Evolutionary conservation across 2,329 filamentous ascomycete species (phyloP), one percentile per base, ranked within the genome.

Genomic region (Phyllosticta citribraziliensis): DNA sequence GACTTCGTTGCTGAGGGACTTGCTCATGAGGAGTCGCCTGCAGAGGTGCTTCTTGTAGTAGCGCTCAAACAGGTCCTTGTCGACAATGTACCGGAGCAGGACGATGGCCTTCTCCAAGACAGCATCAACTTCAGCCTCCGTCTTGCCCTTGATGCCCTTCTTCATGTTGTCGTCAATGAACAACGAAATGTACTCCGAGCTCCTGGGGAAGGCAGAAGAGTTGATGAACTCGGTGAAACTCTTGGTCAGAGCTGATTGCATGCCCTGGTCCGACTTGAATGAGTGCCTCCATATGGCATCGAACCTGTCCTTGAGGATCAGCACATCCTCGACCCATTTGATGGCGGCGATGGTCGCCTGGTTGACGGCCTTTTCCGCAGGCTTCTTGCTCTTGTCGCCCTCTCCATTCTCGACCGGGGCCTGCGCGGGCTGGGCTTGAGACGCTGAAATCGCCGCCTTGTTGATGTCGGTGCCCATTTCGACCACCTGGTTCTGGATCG

Each of bases 41-140:
- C 90, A 93, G 24, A 99, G 82, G 75, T 99, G 94, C 72, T 96
- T 96, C 79, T 97, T 96, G 79, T 99, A 97, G 74, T 99, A 99
- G 4, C 89, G 85, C 76, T 99, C 93, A 69, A 99, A 97, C 66
- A 96, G 81, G 71, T 99, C 94, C 75, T 93, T 94, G 69, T 97
- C 93, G 60, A 87, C 84, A 47, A 99, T 83, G 67, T 96, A 97
- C 54, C 91, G 86, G 58, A 99, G 82, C 6, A 99, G 79, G 0
- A 88, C 85, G 63, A 96, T 95, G 12, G 92, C 92, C 71, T 94
- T 96, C 63, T 97, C 92, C 51, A 97, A 79, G 1, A 96, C 84
- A 8, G 77, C 74, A 68, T 97, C 93, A 14, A 97, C 84, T 70
- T 97, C 93, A 27, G 81, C 82, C 68, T 97, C 94, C 0, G 90